Evolutionary conservation across 202 grass and related monocot species (phyloP).

Genomic region (Bolboschoenoplectus hybrid): DNA sequence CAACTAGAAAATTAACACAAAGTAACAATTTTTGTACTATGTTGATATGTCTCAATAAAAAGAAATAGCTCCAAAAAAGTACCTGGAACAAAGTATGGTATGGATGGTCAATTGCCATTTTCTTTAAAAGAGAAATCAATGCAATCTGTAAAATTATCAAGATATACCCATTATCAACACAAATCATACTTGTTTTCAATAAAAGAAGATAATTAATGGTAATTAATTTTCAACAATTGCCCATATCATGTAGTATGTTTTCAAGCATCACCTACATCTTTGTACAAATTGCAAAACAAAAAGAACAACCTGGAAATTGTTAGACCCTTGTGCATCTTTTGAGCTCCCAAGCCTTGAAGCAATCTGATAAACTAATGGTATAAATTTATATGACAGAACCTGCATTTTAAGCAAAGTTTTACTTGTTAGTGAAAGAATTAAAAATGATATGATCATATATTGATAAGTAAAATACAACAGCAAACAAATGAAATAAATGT

Average conservation of each 20-base stretch:
- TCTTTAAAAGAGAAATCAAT: conserved; percentile 87
- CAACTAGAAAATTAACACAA: conserved; percentile 29
- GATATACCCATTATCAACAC: not conserved
- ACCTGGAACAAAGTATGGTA: conserved; percentile 99
- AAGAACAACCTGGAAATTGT: conserved; percentile 73
- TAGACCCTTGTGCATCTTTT: conserved; percentile 77
- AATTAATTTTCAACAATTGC: not conserved
- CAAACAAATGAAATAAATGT: conserved; percentile 30
- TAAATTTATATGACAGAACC: conserved; percentile 90
- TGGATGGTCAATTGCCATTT: conserved; percentile 97
- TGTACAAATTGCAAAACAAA: conserved; percentile 38
- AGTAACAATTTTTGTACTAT: conserved; percentile 13
- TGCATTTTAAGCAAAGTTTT: conserved; percentile 38
- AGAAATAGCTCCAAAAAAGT: conserved; percentile 9
- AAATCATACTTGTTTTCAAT: conserved; percentile 7
- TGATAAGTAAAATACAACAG: conserved; percentile 29
- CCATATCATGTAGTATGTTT: not conserved
- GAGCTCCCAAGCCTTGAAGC: conserved; percentile 91
- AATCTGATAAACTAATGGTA: conserved; percentile 95
- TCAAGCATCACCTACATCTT: conserved; percentile 31
- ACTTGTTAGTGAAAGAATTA: conserved; percentile 22
- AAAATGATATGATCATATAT: conserved; percentile 35
- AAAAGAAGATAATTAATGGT: conserved; percentile 26
- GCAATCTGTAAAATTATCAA: conserved; percentile 55
- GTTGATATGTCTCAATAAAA: not conserved